Conservation (phyloP, 164 flowering plant species). For the Annona squamosa region DNA sequence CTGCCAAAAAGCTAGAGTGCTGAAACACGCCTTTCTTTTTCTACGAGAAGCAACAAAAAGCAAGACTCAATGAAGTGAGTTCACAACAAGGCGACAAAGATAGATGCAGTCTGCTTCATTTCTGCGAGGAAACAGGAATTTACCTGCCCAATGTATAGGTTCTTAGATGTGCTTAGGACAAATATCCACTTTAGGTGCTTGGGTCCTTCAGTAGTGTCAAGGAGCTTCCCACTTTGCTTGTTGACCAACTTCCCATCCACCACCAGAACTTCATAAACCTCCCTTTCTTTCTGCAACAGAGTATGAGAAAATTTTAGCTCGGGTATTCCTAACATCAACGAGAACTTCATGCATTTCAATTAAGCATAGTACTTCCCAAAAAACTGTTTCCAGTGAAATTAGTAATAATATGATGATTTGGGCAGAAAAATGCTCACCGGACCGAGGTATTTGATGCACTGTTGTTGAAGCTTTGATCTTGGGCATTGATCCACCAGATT, state of each 20-base stretch:
- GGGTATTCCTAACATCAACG: neutral
- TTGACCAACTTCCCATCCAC: slow-evolving; percentile 53
- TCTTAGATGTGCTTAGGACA: slow-evolving; percentile 78
- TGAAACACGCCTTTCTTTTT: slow-evolving; percentile 86
- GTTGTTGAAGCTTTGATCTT: slow-evolving; percentile 70
- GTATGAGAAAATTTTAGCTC: neutral
- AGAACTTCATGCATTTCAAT: neutral
- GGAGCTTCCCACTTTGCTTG: slow-evolving; percentile 43
- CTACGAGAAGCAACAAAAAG: slow-evolving; percentile 9
- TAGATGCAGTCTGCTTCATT: neutral
- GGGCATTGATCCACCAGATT: slow-evolving; percentile 67
- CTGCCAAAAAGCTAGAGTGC: slow-evolving; percentile 97
- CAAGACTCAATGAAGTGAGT: neutral
- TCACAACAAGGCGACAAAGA: neutral
- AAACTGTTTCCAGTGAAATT: neutral
- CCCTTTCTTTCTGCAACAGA: slow-evolving; percentile 59
- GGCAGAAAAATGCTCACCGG: slow-evolving; percentile 42
- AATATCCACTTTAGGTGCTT: slow-evolving; percentile 83
- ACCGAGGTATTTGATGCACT: slow-evolving; percentile 93
- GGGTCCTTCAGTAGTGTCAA: slow-evolving; percentile 57
- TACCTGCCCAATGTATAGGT: slow-evolving; percentile 56
- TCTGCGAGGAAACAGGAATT: neutral
- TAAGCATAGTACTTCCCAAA: neutral
- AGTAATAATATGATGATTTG: neutral
- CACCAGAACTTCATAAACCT: slow-evolving; percentile 61